A percentile compares a stretch with the other conserved stretches of the same genome.
Evolutionary conservation across 2,329 filamentous ascomycete genomes (phyloP).

Genomic region (Ilyonectria sp.): DNA sequence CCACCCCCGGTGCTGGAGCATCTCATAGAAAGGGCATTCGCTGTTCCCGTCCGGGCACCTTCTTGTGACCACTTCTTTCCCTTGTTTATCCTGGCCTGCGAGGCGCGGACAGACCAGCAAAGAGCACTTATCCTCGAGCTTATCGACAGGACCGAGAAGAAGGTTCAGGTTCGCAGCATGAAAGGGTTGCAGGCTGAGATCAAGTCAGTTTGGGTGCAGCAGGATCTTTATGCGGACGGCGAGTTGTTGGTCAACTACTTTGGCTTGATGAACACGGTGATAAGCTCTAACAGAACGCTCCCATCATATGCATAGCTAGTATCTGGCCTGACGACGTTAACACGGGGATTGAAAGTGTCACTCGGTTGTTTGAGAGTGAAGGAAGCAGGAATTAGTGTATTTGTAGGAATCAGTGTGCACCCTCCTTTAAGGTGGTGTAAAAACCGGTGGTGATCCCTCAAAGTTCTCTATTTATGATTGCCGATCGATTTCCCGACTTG

Average conservation of each 20-base stretch:
- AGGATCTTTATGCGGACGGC: constrained; percentile 51
- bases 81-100: constrained; percentile 53
- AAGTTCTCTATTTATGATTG: no score
- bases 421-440: no score
- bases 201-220: constrained; percentile 53
- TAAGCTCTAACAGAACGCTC: constrained; percentile 34
- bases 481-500: no score
- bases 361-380: no score
- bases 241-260: constrained; percentile 51
- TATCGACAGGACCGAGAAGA: constrained; percentile 46
- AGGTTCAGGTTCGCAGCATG: constrained; percentile 42
- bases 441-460: no score
- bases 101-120: constrained; percentile 53
- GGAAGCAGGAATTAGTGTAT: no score
- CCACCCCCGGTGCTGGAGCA: constrained; percentile 37
- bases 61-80: constrained; percentile 54
- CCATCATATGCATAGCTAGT: constrained; percentile 29
- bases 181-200: constrained; percentile 42
- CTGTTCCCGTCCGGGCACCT: constrained; percentile 22
- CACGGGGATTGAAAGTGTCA: no score
- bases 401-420: no score
- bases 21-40: constrained; percentile 38
- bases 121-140: constrained; percentile 49
- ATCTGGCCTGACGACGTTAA: no score
- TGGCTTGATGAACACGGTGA: constrained; percentile 40